Base-by-base conservation (phyloP, 495 filamentous ascomycete species). In the Aspergillus hancockii region DNA sequence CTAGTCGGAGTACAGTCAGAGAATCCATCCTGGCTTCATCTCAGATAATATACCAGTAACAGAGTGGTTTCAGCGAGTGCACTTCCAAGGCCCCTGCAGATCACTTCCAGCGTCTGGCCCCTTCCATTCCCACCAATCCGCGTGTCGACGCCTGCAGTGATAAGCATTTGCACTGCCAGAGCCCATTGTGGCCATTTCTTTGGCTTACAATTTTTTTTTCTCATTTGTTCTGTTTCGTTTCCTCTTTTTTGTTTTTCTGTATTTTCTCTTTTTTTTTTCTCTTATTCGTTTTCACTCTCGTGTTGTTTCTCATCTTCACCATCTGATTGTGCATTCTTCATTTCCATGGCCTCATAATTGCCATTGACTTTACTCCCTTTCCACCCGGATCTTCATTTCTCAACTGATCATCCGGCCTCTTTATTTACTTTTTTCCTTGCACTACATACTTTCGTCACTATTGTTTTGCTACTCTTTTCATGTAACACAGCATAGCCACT, bases 81-180 rank as follows among this genome's bases (percentile, higher is more conserved):
- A 22, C 13, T 23, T 43, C 14, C 4, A 47, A 47, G 43, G 43
- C 54, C 43, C 54, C 54, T 57, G 54, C 43, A 57, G 54, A 57
- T 57, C 54, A 19, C 18, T 25, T 46, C 23, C 52, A 14, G 43
- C 23, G 43, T 47, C 43, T 47, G 8, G 43, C 43, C 43, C 43
- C 43, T 47, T 47, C 43, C n/a, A 23, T 38, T 53, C 51, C 51
- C 51, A 53, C 51, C 51, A 53, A 53, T 53, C 50, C 31, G 31
- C 50, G 31, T 52, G 50, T 22, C 30, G 1, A 36, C 13, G 30
- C 50, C 31, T 53, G 32, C 38, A 40, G 22, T 40, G 51, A 53
- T 53, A 52, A 52, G 50, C 31, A 4, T 38, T 34, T 36, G 10
- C 13, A 30, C n/a, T 52, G 49, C 50, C 18, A 3, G 18, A 45